Evolutionary conservation across 2,329 filamentous ascomycete species (phyloP), one percentile per base, ranked within the genome.

Genomic region (Colletotrichum euphorbiae): DNA sequence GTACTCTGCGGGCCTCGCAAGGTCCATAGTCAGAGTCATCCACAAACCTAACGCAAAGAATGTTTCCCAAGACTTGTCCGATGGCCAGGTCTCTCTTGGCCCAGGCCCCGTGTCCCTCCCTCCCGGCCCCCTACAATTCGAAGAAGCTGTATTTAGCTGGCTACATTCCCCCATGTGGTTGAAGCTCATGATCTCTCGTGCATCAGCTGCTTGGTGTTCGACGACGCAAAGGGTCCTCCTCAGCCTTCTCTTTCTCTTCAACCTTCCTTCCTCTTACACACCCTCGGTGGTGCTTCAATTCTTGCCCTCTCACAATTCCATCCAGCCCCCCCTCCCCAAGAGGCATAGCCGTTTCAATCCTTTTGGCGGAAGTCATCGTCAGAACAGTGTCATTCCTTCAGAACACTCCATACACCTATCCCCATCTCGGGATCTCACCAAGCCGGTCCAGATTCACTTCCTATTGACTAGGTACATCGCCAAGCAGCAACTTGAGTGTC

Each of bases 91-190:
- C 59, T 46, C 59, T 46, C 58, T 43, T 19, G 50, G 28, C 17
- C 21, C 46, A 52, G 59, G 50, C 43, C 43, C 42, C 48, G 33
- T 19, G 31, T 13, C 52, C 43, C 45, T 15, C 12, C 45, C 36
- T 61, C 46, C 46, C 40, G 11, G 21, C 21, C 40, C 28, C 43
- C 45, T 31, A 57, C 51, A 13, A 4, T 51, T 17, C 43, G 50
- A 63, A 45, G 56, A 36, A 28, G 33, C 42, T 40, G 28, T 69
- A 69, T 69, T 69, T 67, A 69, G 67, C 63, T 62, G 63, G n/a
- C 63, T 57, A 21, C 67, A 69, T 69, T 69, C 67, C 67, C 67
- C 51, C 42, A 38, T 54, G 67, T 62, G 63, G 56, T 69, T 52
- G 63, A 62, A 50, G 51, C 67, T 67, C 28, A 46, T 54, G 33